A percentile compares a stretch with the other conserved stretches of the same genome.
Conservation (phyloP, 352 stramenopile genomes). For the Phytophthora sojae region DNA sequence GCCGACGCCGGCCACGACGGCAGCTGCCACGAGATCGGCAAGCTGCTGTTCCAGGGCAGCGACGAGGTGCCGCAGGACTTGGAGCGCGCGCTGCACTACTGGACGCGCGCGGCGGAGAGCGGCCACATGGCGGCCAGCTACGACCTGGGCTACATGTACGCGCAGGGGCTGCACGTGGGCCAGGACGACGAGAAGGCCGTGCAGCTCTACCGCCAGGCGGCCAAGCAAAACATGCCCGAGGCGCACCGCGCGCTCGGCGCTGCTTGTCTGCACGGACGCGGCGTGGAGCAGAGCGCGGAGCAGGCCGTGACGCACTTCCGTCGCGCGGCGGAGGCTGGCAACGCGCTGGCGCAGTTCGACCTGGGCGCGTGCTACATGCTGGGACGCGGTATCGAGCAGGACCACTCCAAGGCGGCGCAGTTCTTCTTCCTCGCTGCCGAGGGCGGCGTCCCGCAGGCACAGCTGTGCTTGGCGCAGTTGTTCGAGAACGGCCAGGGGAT, state of each 20-base stretch:
- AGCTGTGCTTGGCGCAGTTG: constrained; percentile 80
- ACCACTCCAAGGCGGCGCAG: constrained; percentile 64
- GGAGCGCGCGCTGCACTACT: constrained; percentile 66
- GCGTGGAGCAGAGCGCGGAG: constrained; percentile 35
- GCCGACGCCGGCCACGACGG: constrained; percentile 72
- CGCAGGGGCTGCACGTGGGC: constrained; percentile 68
- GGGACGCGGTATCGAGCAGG: constrained; percentile 64
- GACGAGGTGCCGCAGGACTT: constrained; percentile 40
- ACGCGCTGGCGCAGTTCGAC: constrained; percentile 77
- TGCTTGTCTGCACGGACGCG: constrained; percentile 56
- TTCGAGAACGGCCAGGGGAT: constrained; percentile 74
- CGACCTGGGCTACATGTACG: constrained; percentile 81
- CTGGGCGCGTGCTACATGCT: constrained; percentile 84
- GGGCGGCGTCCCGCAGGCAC: constrained; percentile 63
- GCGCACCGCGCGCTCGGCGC: constrained; percentile 70
- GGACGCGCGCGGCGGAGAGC: constrained; percentile 58
- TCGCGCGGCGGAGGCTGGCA: constrained; percentile 64
- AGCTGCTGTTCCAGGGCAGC: constrained; percentile 71
- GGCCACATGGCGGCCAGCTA: constrained; percentile 81
- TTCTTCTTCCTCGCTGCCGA: constrained; percentile 81
- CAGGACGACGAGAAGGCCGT: constrained; percentile 66
- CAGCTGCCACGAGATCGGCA: constrained; percentile 80
- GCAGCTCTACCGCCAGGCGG: constrained; percentile 64
- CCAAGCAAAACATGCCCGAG: constrained; percentile 72
- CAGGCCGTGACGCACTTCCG: constrained; percentile 66